Percentiles rank a stretch among this genome's conserved stretches.
These are phyloP conservation scores for Macrolepiota fuliginosa DNA, from an alignment of 768 basidiomycete species.

Conservation along the genomic window DNA sequence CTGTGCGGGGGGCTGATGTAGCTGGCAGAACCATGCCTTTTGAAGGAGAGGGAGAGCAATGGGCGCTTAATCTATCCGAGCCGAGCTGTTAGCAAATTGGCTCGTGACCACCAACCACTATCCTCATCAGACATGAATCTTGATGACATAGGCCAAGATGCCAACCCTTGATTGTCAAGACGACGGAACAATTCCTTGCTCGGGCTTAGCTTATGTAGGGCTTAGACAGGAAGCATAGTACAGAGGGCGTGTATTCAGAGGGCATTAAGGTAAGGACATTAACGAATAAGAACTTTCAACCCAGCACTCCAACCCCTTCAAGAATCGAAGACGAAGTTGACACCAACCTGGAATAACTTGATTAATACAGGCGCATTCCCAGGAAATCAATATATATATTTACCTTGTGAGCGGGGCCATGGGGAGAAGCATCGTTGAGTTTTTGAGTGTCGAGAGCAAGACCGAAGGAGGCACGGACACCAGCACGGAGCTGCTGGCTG, in stretches of 20 bases:
- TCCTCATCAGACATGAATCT: background rate
- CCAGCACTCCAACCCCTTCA: conserved; percentile 38
- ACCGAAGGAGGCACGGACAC: conserved; percentile 91
- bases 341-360: conserved; percentile 52
- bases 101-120: conserved; percentile 1
- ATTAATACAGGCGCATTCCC: background rate
- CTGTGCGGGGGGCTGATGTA: background rate
- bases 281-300: conserved; percentile 33
- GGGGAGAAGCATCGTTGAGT: conserved; percentile 67
- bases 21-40: conserved; percentile 4
- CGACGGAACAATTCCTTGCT: conserved; percentile 12
- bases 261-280: conserved; percentile 13
- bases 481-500: conserved; percentile 91
- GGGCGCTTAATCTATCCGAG: conserved; percentile 1
- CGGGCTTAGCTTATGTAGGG: background rate
- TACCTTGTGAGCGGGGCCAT: conserved; percentile 78
- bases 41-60: background rate
- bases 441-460: conserved; percentile 94
- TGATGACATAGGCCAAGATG: background rate
- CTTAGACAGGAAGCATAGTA: background rate
- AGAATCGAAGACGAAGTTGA: conserved; percentile 72
- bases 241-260: conserved; percentile 1
- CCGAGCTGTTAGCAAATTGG: background rate
- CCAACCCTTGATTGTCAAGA: conserved; percentile 3
- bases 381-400: conserved; percentile 8